Evolutionary conservation across 139 green algal species (phyloP).

Genomic region (Chlorella sp.): DNA sequence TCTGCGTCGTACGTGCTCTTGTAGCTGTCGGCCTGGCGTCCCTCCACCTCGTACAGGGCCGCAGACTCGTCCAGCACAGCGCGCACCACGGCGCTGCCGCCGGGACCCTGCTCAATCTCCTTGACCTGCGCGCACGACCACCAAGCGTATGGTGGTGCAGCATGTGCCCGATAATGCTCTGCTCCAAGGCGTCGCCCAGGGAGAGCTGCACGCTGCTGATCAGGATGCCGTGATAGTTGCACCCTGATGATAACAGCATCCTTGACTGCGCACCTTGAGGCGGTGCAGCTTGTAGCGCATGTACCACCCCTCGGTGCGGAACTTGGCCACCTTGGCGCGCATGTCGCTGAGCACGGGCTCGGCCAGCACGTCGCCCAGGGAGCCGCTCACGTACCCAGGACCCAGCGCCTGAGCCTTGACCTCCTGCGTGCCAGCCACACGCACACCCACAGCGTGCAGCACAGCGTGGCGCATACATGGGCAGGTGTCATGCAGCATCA

Average conservation of each 20-base stretch:
- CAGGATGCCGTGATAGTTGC: too few species aligned
- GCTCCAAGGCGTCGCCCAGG: too few species aligned
- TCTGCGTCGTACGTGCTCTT: neutral
- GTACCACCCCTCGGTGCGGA: constrained; percentile 50
- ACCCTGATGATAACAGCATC: too few species aligned
- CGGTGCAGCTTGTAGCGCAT: constrained; percentile 33
- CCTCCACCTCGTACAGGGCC: neutral
- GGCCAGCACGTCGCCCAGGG: constrained; percentile 38
- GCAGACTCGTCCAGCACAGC: neutral
- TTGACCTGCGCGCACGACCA: too few species aligned
- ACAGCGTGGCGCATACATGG: neutral
- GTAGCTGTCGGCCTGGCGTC: neutral
- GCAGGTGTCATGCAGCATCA: too few species aligned
- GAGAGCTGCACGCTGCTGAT: too few species aligned
- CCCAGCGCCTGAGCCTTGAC: constrained; percentile 63
- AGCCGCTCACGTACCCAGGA: constrained; percentile 17
- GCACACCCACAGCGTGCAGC: neutral
- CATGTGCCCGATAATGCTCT: too few species aligned
- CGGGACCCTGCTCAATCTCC: too few species aligned
- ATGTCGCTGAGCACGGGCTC: constrained; percentile 54
- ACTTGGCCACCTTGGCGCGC: constrained; percentile 33
- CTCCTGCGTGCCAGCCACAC: constrained; percentile 24
- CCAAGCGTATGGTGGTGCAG: too few species aligned
- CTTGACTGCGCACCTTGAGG: constrained; percentile 13
- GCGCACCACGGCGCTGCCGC: too few species aligned